Evolutionary conservation across 192 early-diverging fungal species (phyloP), one percentile per base, ranked within the genome.

Genomic region (Gamsiella multidivaricata): DNA sequence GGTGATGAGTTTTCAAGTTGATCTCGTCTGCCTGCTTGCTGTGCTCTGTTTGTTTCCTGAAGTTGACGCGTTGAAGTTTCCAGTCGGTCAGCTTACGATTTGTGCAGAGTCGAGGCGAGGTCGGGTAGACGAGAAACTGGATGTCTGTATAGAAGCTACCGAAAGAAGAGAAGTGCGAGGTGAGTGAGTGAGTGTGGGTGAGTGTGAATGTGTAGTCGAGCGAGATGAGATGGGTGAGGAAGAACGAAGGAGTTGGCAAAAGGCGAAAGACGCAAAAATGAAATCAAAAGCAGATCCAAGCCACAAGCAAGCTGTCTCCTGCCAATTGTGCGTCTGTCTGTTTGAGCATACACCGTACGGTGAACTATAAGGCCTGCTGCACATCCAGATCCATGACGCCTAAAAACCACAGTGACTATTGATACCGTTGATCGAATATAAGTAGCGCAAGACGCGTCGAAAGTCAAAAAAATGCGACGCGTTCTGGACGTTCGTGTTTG

Each of bases 171-270:
- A 32, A 18, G 45, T 10, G 45, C 4, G 45, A 5, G n/a, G n/a
- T 9, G n/a, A 8, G 50, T 25, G 8, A 25, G 50, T 20, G 26
- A 26, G 50, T 29, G 5, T 5, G 22, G 33, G 41, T 17, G 25
- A 28, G 42, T 59, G 57, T 45, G 23, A 17, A 36, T 45, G 53
- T 5, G 29, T 22, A 32, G 7, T 9, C 22, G 12, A 54, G 52
- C 8, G 33, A 39, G 59, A 61, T 61, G 61, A 64, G 61, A 54
- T 54, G 51, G 61, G 31, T 26, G 51, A 22, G 23, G 41, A 28
- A 42, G 10, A 22, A 31, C 17, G 9, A 8, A 55, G 41, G 5
- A 33, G 42, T 46, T 18, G 25, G 32, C 22, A 4, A 54, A n/a
- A 52, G 49, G 25, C 10, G 26, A 43, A 22, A 54, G 3, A 56